A percentile compares a stretch with the other conserved stretches of the same genome.
These are phyloP conservation scores for Trypanosoma conorhini DNA, from an alignment of 208 protist genomes.

Conservation along the genomic window DNA sequence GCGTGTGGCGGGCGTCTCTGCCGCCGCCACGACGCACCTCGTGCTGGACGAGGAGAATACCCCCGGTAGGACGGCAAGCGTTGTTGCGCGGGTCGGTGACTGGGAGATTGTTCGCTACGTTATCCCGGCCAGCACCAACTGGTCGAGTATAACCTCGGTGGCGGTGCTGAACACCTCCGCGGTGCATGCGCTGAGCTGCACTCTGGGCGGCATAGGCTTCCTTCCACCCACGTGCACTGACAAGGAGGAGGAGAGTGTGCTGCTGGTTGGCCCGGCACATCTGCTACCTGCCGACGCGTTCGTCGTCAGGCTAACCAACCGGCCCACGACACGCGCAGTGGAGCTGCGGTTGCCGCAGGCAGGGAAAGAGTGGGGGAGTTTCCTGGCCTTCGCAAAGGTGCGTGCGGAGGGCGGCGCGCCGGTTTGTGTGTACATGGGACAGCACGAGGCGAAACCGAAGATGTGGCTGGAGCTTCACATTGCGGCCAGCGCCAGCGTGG, in stretches of 20 bases:
- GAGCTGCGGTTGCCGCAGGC: constrained; percentile 21
- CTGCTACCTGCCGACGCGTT: not conserved
- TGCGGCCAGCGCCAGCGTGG: constrained; percentile 13
- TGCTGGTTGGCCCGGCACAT: constrained; percentile 15
- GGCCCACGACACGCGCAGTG: constrained; percentile 28
- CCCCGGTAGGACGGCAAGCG: not conserved
- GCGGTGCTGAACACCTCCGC: constrained; percentile 26
- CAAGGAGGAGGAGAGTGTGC: constrained; percentile 4
- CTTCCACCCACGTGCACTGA: not conserved
- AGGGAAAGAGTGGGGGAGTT: constrained; percentile 9
- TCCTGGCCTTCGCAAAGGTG: constrained; percentile 38
- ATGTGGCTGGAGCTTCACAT: constrained; percentile 20
- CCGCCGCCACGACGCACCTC: constrained; percentile 2
- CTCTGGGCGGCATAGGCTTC: constrained; percentile 42
- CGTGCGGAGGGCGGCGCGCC: not conserved
- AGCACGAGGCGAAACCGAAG: constrained; percentile 29
- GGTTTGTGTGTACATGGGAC: constrained; percentile 37
- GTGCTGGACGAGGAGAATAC: constrained; percentile 2
- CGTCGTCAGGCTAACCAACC: constrained; percentile 15
- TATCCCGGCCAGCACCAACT: constrained; percentile 11
- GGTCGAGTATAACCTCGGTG: constrained; percentile 26
- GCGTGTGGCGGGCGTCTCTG: constrained; percentile 17
- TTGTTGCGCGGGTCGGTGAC: constrained; percentile 7
- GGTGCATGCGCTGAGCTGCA: constrained; percentile 29
- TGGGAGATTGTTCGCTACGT: constrained; percentile 31